Evolutionary conservation across 768 basidiomycete genomes (phyloP), one percentile per base, ranked within the genome.

Genomic region (Phylloporus sp.): DNA sequence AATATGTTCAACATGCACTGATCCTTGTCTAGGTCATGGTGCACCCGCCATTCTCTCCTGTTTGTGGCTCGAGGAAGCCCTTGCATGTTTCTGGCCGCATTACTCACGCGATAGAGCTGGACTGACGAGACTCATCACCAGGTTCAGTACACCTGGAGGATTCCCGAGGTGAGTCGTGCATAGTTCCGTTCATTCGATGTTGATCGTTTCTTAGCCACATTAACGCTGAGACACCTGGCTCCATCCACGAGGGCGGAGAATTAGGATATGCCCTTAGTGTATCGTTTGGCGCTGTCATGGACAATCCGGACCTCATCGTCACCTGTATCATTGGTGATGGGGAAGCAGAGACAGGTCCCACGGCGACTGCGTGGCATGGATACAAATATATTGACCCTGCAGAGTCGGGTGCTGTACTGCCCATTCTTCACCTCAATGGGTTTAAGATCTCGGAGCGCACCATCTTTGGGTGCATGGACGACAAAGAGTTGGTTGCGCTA

Each of bases 371-470:
- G 18, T 94, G 90, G 88, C 90, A 92, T 60, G 85, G 79, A 6
- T 85, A 76, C 81, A 94, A 97, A 74, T 97, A 86, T 65, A 81
- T 95, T 59, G 91, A 97, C 63, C 92, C 93, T 22, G 81, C 80
- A 15, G 92, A 94, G 70, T 88, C 86, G 3, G 92, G 93, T 18
- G 91, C 93, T 0, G 90, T 95, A 18, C 73, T 97, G n/a, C 93
- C 92, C 23, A 90, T 95, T 56, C 74, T 97, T 2, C 89, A 93
- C 62, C 80, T 87, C 56, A 93, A 93, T 57, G 86, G 88, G 15
- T 91, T 90, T 79, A 88, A 93, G 76, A 94, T 95, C 54, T 90
- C 88, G 0, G 90, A 94, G 64, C 80, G 91, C 32, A 95, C 93
- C 15, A 86, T 97, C 52, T 86, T 84, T 52, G 93, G 92, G 35